A percentile compares a stretch with the other conserved stretches of the same genome.
These are phyloP conservation scores for Catenaria anguillulae DNA, from an alignment of 371 early-diverging fungal species.

Conservation along the genomic window DNA sequence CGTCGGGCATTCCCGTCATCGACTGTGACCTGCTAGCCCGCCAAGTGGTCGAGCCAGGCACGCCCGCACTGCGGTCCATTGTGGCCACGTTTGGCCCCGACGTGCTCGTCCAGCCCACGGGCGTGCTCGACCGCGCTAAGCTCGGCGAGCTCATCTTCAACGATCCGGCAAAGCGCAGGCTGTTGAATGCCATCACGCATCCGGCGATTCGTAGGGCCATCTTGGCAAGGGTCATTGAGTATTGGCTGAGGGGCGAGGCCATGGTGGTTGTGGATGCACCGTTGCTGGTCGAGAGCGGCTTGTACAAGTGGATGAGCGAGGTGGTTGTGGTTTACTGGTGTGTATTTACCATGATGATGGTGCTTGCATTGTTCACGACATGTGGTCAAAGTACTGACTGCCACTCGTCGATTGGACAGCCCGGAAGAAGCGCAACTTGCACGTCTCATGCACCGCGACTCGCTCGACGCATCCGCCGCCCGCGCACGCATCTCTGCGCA, in stretches of 20 bases:
- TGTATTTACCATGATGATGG: no score
- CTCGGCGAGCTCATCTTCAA: conserved; percentile 66
- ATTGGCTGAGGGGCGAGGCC: conserved; percentile 49
- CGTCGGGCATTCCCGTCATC: conserved; percentile 55
- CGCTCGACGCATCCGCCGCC: conserved; percentile 43
- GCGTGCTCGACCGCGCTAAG: conserved; percentile 50
- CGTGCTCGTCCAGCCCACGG: conserved; percentile 39
- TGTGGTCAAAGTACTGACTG: no score
- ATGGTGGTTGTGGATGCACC: conserved; percentile 84
- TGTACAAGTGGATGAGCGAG: conserved; percentile 51
- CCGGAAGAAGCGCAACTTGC: conserved; percentile 52
- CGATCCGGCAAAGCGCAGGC: conserved; percentile 47
- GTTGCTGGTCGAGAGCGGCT: conserved; percentile 65
- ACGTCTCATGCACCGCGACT: conserved; percentile 59
- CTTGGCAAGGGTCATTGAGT: conserved; percentile 42
- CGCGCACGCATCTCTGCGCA: conserved; percentile 63
- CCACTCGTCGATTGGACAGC: conserved; percentile 23
- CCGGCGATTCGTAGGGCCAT: conserved; percentile 69
- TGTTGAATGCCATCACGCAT: conserved; percentile 71
- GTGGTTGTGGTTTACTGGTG: conserved; percentile 73
- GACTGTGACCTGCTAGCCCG: conserved; percentile 86
- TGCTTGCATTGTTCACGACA: no score
- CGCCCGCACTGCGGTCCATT: conserved; percentile 49
- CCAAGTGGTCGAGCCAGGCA: conserved; percentile 66
- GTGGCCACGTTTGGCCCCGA: conserved; percentile 56